Conservation (phyloP, 2,329 filamentous ascomycete genomes). For the Chaetomium olivaceum region DNA sequence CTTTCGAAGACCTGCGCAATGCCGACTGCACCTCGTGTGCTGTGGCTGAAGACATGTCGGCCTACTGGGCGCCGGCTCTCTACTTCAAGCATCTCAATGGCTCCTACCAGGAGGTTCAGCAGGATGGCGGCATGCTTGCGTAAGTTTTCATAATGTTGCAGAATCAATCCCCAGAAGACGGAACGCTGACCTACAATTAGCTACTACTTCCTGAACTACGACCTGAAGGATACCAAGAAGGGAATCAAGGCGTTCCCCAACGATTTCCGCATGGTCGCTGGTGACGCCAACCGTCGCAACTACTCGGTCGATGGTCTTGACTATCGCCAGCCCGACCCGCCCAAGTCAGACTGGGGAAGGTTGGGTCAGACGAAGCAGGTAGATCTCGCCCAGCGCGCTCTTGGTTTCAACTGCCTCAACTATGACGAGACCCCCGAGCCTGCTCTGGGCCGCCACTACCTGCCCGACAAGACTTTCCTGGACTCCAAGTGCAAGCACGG, state of each 20-base stretch:
- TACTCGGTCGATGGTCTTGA: slow-evolving; percentile 70
- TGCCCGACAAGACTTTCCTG: slow-evolving; percentile 77
- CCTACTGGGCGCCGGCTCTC: slow-evolving; percentile 79
- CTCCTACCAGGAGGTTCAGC: slow-evolving; percentile 66
- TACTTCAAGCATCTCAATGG: slow-evolving; percentile 75
- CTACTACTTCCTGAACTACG: slow-evolving; percentile 76
- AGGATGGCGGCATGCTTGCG: slow-evolving; percentile 83
- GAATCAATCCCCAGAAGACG: not conserved
- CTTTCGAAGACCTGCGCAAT: slow-evolving; percentile 56
- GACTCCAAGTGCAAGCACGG: slow-evolving; percentile 82
- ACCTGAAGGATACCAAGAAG: slow-evolving; percentile 34
- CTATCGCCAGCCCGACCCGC: slow-evolving; percentile 62
- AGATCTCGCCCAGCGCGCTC: slow-evolving; percentile 72
- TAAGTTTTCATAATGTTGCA: slow-evolving; percentile 50
- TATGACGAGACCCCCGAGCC: slow-evolving; percentile 67
- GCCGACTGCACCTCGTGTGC: slow-evolving; percentile 78
- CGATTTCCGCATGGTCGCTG: slow-evolving; percentile 80
- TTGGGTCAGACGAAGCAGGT: slow-evolving; percentile 65
- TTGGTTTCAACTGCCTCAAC: slow-evolving; percentile 96
- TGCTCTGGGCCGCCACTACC: slow-evolving; percentile 76
- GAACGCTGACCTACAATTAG: slow-evolving; percentile 44
- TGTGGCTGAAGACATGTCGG: slow-evolving; percentile 79
- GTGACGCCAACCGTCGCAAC: slow-evolving; percentile 65
- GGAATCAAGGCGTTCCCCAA: slow-evolving; percentile 72
- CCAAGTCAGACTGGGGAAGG: slow-evolving; percentile 68